Base-by-base conservation (phyloP, 2,329 filamentous ascomycete species). In the Diaporthe velutina region DNA sequence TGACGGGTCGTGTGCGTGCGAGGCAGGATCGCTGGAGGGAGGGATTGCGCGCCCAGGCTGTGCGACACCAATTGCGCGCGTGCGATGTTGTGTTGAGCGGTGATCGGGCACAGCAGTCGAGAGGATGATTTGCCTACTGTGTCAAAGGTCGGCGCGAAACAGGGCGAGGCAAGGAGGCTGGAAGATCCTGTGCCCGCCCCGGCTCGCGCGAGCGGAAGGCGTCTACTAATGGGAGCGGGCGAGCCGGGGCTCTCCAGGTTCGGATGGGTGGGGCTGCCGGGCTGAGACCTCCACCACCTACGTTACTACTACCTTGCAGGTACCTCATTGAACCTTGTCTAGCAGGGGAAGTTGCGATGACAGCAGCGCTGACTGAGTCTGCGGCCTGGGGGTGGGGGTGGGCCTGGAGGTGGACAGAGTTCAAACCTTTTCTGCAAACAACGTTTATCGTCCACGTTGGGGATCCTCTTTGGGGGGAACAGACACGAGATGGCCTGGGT, bases 31-130 rank as follows among this genome's bases (percentile, higher is more conserved):
- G 40, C 52, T 54, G 58, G 66, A 42, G 58, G 35, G 38, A 17
- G 25, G 10, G 72, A 52, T 35, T 45, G 52, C 66, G 57, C 48
- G 67, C 58, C 35, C 28, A 50, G 60, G 48, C 33, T 70, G 70
- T 66, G 74, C 74, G 73, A 76, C 74, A 64, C 68, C 45, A 73
- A 71, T 50, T 70, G 73, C 73, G 52, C 45, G 54, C 38, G 54
- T 72, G 64, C 28, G 38, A 55, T 54, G 60, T 70, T 30, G 55
- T n/a, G 42, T 15, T 40, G 40, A 74, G 61, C 48, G 67, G 68
- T 74, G 60, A 45, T 42, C 30, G 25, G 52, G 60, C 58, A 42
- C 55, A 71, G 64, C 74, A 58, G 71, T 40, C 33, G 42, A 50
- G 33, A 33, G 22, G 28, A 25, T 10, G 6, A 30, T 22, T 42